Base-by-base conservation (phyloP, 2,329 filamentous ascomycete species). In the Cercospora nicotianae region DNA sequence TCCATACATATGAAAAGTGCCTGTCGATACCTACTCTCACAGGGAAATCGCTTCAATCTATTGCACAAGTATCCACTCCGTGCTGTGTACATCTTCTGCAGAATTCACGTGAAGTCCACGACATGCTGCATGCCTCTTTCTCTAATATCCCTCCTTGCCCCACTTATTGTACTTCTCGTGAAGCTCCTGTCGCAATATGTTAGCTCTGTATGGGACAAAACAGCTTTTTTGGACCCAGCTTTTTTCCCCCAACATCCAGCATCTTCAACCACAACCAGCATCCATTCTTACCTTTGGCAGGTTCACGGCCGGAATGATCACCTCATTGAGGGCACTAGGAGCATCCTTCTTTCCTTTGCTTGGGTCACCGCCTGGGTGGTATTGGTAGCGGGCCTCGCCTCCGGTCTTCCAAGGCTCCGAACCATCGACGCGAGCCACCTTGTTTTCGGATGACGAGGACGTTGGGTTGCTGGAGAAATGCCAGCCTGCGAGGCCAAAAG, bases 81-180 rank as follows among this genome's bases (percentile, higher is more conserved):
- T 63, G 28, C 60, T 63, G 60, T 63, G 33, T 63, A 63, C 42
- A 55, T 31, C 30, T 33, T 33, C n/a, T n/a, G 45, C 20, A 23
- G 18, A 23, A 8, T 2, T 26, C 45, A 12, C n/a, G n/a, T n/a
- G n/a, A n/a, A n/a, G 18, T 23, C 36, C 42, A 9, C 26, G 5
- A n/a, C 42, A 9, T 33, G 30, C 57, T 59, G 28, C 42, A 31
- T 18, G 48, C 28, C 13, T 53, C 28, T 18, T 10, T 60, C 36
- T 74, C 72, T 77, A 92, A 83, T 91, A 98, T 75, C 93, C 94
- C 75, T 98, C 95, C 89, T 98, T 98, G 82, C 95, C 95, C 89
- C 92, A 98, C 87, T 99, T 99, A 91, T 99, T 99, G 89, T 91
- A 98, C 85, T 91, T 91, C 76, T 99, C 95, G 84, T 99, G 95